Percentiles rank a stretch among this genome's conserved stretches.
These are phyloP conservation scores for Heliocybe sulcata DNA, from an alignment of 1,284 basidiomycete genomes.

Conservation along the genomic window DNA sequence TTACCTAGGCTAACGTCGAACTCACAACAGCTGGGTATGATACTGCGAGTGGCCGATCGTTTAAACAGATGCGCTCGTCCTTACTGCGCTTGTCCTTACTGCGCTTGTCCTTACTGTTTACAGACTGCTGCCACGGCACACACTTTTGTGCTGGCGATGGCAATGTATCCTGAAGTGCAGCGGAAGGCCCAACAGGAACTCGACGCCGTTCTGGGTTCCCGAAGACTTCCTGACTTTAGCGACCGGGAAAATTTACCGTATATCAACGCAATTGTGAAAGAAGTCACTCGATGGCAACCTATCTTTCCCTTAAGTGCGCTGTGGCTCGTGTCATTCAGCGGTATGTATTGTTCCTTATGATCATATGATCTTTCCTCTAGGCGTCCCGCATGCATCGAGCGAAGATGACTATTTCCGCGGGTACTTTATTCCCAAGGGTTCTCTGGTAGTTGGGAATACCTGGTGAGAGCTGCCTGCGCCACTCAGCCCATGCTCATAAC, in stretches of 20 bases:
- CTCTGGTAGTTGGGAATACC: background rate
- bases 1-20: no score
- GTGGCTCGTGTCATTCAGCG: no score
- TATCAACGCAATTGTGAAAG: constrained; percentile 42
- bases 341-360: no score
- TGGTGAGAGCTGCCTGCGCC: background rate
- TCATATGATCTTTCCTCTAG: background rate
- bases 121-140: constrained; percentile 32
- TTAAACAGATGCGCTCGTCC: background rate
- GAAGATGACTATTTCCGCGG: constrained; percentile 1
- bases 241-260: constrained; percentile 34
- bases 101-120: background rate
- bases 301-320: constrained; percentile 35
- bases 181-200: constrained; percentile 27
- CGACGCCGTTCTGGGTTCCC: constrained; percentile 19
- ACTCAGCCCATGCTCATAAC: background rate
- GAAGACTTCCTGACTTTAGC: constrained; percentile 29
- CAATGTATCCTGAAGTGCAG: constrained; percentile 24
- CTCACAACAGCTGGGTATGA: constrained; percentile 15
- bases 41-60: constrained; percentile 8
- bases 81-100: no score
- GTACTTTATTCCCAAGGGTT: constrained; percentile 1
- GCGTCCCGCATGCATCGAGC: background rate
- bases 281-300: constrained; percentile 44
- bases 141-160: constrained; percentile 30